Conservation (phyloP, 345 rosid genomes). For the Reutealis trisperma region DNA sequence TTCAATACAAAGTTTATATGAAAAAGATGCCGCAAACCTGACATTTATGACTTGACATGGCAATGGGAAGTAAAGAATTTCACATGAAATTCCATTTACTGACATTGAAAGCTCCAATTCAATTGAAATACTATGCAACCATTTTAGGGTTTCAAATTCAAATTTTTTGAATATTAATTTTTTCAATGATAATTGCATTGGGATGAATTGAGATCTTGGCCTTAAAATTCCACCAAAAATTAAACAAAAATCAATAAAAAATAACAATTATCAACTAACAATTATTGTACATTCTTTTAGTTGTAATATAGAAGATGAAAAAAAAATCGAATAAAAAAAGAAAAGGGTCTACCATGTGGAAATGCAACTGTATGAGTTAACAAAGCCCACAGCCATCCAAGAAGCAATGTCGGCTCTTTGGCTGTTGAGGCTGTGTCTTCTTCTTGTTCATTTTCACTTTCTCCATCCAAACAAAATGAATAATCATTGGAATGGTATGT, state of each 20-base stretch:
- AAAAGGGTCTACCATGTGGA: slow-evolving; percentile 25
- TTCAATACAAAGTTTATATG: neutral
- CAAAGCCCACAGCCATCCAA: neutral
- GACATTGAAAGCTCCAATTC: neutral
- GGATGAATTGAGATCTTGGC: neutral
- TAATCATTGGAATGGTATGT: neutral
- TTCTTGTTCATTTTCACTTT: neutral
- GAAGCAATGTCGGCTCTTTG: neutral
- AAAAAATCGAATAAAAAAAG: slow-evolving; percentile 2
- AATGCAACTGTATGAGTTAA: neutral
- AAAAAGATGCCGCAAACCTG: neutral
- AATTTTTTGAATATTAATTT: neutral
- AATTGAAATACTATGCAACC: neutral
- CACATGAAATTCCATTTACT: slow-evolving; percentile 6
- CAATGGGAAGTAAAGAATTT: neutral
- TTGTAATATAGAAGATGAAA: neutral
- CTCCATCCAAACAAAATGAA: neutral
- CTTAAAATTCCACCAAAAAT: neutral
- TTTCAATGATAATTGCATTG: neutral
- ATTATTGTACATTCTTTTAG: neutral
- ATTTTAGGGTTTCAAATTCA: neutral
- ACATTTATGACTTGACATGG: neutral
- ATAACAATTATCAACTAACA: neutral
- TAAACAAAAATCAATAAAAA: neutral
- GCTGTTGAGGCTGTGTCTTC: no score